phyloP scores from a whole-genome alignment of 352 stramenopile genomes.

The Blastocystis sp. region DNA sequence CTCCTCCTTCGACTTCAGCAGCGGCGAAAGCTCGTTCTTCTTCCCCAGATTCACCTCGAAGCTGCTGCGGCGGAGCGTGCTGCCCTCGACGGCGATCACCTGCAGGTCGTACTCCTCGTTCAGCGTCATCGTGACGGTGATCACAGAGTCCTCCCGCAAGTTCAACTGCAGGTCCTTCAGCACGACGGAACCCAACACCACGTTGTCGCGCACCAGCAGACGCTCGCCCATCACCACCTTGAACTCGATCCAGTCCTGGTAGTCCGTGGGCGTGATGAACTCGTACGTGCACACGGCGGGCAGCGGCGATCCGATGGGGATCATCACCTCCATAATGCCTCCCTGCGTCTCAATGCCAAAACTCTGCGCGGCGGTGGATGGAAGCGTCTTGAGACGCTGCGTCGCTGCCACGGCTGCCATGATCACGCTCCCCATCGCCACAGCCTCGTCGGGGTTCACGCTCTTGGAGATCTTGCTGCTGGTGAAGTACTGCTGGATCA shows the following conservation, averaged over 20 bases:
- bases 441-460: conserved; percentile 87
- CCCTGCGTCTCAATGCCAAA: conserved; percentile 40
- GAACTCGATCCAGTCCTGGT: conserved; percentile 35
- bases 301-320: conserved; percentile 8
- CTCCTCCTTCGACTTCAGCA: background rate
- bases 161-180: conserved; percentile 28
- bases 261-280: conserved; percentile 49
- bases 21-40: background rate
- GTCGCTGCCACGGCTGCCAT: background rate
- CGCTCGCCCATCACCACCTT: conserved; percentile 43
- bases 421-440: conserved; percentile 83
- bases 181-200: background rate
- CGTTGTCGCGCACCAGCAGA: conserved; percentile 20
- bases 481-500: conserved; percentile 80
- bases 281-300: background rate
- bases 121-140: conserved; percentile 34
- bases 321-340: conserved; percentile 53
- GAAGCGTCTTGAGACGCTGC: conserved; percentile 7
- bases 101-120: conserved; percentile 11
- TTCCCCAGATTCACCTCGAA: conserved; percentile 6
- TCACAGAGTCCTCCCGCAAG: background rate
- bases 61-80: background rate
- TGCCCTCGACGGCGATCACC: background rate
- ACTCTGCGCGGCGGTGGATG: background rate
- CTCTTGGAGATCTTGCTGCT: conserved; percentile 81